Evolutionary conservation across 257 asterid genomes (phyloP).

Genomic region (Echium plantagineum): DNA sequence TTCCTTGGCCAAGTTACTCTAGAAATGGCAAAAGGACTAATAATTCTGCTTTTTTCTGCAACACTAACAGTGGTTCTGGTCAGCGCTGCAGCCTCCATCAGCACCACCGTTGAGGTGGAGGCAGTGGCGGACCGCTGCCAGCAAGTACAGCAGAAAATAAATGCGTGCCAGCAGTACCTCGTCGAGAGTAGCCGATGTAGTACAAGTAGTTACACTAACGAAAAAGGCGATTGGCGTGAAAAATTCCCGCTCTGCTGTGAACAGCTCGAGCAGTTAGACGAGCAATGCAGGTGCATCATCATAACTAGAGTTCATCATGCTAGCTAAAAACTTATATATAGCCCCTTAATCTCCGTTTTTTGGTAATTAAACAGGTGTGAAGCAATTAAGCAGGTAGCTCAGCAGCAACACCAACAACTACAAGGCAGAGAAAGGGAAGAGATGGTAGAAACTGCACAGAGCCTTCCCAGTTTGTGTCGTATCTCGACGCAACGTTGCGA

Average conservation of each 20-base stretch:
- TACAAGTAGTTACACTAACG: neutral
- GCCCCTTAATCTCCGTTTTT: neutral
- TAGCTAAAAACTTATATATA: too few species aligned
- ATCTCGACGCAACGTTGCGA: constrained; percentile 23
- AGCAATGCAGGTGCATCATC: constrained; percentile 20
- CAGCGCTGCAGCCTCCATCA: constrained; percentile 4
- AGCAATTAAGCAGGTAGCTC: constrained; percentile 24
- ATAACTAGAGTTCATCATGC: too few species aligned
- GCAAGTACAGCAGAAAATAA: constrained; percentile 13
- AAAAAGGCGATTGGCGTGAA: constrained; percentile 29
- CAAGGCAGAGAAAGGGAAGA: constrained; percentile 27
- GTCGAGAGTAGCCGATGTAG: constrained; percentile 19
- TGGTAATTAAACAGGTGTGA: constrained; percentile 18
- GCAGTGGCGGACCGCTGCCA: neutral
- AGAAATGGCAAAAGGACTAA: too few species aligned
- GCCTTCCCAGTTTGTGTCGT: constrained; percentile 40
- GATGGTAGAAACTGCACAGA: constrained; percentile 30
- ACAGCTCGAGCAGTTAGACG: constrained; percentile 21
- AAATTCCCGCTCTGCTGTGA: constrained; percentile 42
- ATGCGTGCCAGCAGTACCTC: constrained; percentile 29
- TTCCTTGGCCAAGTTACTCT: too few species aligned
- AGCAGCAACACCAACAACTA: constrained; percentile 8
- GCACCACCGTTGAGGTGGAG: constrained; percentile 6
- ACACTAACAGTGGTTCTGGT: constrained; percentile 17
- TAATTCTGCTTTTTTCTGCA: constrained; percentile 1